Evolutionary conservation across 148 eudicot species (phyloP).

Genomic region (Vaccinium macrocarpon): DNA sequence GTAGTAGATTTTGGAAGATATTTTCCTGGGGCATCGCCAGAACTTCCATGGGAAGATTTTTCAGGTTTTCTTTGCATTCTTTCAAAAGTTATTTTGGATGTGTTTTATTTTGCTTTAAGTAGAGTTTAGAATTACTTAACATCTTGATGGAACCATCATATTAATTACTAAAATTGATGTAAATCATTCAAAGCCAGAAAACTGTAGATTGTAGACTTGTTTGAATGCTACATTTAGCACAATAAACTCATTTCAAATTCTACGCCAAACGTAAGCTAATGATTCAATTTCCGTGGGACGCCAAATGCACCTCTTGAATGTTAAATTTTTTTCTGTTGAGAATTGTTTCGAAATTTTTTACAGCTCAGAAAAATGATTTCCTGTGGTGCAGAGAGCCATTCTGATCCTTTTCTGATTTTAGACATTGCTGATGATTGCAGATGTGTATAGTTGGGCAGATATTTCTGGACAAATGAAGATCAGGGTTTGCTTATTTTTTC

Average conservation of each 20-base stretch:
- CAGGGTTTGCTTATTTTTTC: slow-evolving; percentile 87
- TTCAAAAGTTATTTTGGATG: neutral
- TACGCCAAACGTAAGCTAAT: neutral
- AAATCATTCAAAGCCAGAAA: neutral
- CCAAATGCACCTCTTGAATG: neutral
- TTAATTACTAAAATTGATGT: neutral
- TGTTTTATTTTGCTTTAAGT: neutral
- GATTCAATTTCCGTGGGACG: neutral
- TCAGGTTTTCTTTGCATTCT: slow-evolving; percentile 48
- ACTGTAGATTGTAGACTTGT: neutral
- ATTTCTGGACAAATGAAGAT: slow-evolving; percentile 68
- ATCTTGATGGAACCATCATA: neutral
- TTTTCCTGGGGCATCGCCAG: slow-evolving; percentile 71
- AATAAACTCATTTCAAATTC: neutral
- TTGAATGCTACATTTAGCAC: neutral
- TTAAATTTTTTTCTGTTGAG: neutral
- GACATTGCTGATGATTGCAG: slow-evolving; percentile 41
- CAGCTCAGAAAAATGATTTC: neutral
- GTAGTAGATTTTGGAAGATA: slow-evolving; percentile 95
- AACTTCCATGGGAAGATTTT: slow-evolving; percentile 83
- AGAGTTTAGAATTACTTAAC: neutral
- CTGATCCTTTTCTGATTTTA: slow-evolving; percentile 1
- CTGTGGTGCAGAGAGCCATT: neutral
- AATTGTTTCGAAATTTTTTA: neutral
- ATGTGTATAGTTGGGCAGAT: slow-evolving; percentile 86